Evolutionary conservation across 23 red algal genomes (phyloP).

Genomic region (Chondrus crispus): DNA sequence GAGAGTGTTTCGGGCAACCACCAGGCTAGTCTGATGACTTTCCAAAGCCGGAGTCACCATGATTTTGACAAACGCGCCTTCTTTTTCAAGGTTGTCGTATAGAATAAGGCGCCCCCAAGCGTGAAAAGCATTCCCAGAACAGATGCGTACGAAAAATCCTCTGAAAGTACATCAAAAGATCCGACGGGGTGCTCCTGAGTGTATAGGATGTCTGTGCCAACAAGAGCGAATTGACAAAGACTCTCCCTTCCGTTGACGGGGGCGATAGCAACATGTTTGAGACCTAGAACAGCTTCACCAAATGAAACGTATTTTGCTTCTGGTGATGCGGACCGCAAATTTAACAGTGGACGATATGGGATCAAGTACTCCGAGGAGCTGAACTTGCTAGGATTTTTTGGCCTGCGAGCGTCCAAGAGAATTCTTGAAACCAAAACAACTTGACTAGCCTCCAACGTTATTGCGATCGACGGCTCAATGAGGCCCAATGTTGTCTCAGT

Average conservation of each 20-base stretch:
- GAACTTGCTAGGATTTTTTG: neutral
- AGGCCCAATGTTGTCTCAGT: constrained; percentile 28
- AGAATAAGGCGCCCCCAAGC: neutral
- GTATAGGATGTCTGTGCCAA: constrained; percentile 37
- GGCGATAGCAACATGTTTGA: constrained; percentile 1
- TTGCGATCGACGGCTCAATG: constrained; percentile 29
- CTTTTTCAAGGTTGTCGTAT: neutral
- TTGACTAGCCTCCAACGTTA: constrained; percentile 30
- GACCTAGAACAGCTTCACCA: neutral
- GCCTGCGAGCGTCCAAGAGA: constrained; percentile 26
- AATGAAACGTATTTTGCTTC: constrained; percentile 13
- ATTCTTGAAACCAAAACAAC: constrained; percentile 8
- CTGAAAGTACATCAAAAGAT: constrained; percentile 38
- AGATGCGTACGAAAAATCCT: constrained; percentile 25
- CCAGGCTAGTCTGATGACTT: neutral
- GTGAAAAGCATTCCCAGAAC: constrained; percentile 13
- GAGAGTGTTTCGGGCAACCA: no score
- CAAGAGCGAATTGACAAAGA: neutral
- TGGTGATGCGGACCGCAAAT: neutral
- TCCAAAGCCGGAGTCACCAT: neutral
- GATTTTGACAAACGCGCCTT: constrained; percentile 8
- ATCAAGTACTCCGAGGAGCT: neutral
- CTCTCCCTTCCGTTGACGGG: constrained; percentile 38
- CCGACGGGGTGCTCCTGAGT: constrained; percentile 27
- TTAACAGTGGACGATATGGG: constrained; percentile 18